Evolutionary conservation across 257 asterid species (phyloP), one percentile per base, ranked within the genome.

Genomic region (Cruciata laevipes): DNA sequence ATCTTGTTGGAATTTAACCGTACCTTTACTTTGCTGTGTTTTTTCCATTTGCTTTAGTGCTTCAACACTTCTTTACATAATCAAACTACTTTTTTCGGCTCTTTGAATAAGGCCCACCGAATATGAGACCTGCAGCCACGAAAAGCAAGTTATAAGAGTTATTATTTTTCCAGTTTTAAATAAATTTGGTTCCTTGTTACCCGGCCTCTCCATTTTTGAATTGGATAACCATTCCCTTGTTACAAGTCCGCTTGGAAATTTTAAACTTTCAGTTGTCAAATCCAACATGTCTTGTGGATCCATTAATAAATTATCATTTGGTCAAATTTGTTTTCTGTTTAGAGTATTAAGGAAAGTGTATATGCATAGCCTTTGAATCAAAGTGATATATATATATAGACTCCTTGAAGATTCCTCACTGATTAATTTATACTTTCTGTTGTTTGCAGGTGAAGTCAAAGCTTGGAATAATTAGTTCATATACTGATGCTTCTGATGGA

Each of bases 401-500:
- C 21, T 21, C 38, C 68, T 18, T 40, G 3, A 5, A 47, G 37
- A 21, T 35, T 61, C 30, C 67, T 21, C 12, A 8, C 12, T 23
- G 47, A 40, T 42, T 23, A 42, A 9, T 49, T 7, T 30, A 63
- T 49, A 1, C 2, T 25, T 17, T 18, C 6, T 51, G 4, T 33
- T 37, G 10, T 42, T 68, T 69, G 13, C 81, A 93, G 98, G 91
- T 94, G 67, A 94, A 90, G 78, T 94, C 99, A 7, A 94, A 94
- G 77, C 87, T 86, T 57, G 82, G 74, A 37, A 87, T 86, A 76
- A 86, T 94, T 69, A 82, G 91, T 78, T 85, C 88, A 59, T 94
- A 85, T 73, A 73, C 93, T 47, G 99, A 94, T 80, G 96, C 96
- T 25, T 77, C 78, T 76, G 96, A 84, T 59, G 99, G 96, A 68